Conservation (phyloP, 2,329 filamentous ascomycete species). For the Xylariaceae sp. region DNA sequence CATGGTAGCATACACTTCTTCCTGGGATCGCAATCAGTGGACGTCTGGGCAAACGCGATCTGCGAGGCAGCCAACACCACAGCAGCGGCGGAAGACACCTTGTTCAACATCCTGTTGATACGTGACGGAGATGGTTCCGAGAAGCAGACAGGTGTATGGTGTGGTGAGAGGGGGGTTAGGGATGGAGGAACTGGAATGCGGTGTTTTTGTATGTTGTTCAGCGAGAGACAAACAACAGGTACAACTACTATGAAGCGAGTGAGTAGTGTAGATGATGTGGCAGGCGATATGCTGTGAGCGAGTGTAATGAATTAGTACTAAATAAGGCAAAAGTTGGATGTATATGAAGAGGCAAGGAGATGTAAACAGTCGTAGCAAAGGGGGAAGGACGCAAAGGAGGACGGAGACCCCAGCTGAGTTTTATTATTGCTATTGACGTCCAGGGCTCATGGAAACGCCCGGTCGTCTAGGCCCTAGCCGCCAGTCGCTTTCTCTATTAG, state of each 20-base stretch:
- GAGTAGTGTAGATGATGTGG: slow-evolving; percentile 8
- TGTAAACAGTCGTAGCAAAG: too few relatives aligned
- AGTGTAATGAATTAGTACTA: too few relatives aligned
- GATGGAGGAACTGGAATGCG: slow-evolving; percentile 1
- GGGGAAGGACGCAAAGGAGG: too few relatives aligned
- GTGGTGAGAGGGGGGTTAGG: slow-evolving; percentile 6
- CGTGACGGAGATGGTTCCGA: slow-evolving; percentile 3
- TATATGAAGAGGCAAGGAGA: too few relatives aligned
- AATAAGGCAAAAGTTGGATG: too few relatives aligned
- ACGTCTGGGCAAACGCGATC: slow-evolving; percentile 53
- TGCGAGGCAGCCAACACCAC: slow-evolving; percentile 47
- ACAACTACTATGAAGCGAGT: slow-evolving; percentile 18
- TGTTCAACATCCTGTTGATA: slow-evolving; percentile 40
- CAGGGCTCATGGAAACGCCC: too few relatives aligned
- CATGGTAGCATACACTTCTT: slow-evolving; percentile 42
- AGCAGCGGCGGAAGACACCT: slow-evolving; percentile 41
- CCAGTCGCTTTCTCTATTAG: too few relatives aligned
- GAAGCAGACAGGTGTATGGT: background rate
- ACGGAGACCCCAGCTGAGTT: too few relatives aligned
- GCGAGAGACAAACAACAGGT: slow-evolving; percentile 13
- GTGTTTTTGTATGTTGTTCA: slow-evolving; percentile 12
- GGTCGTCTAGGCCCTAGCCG: too few relatives aligned
- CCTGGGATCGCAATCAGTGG: slow-evolving; percentile 52
- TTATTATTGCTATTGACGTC: too few relatives aligned
- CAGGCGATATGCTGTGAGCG: too few relatives aligned